These are phyloP conservation scores for Aspergillus haitiensis DNA, from an alignment of 495 filamentous ascomycete genomes.

Conservation along the genomic window DNA sequence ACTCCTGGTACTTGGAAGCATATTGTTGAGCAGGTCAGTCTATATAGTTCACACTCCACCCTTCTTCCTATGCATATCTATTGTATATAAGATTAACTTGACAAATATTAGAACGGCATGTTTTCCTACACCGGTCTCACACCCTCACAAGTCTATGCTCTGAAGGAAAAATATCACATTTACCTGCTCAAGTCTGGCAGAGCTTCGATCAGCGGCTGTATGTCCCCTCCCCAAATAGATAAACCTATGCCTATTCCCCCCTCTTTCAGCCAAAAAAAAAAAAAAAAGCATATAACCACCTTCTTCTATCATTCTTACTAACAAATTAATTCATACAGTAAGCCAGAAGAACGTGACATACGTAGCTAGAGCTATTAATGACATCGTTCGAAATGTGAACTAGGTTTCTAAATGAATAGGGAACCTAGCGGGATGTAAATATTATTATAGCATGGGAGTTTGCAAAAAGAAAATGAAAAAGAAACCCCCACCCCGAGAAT, in stretches of 20 bases:
- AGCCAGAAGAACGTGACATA: constrained; percentile 51
- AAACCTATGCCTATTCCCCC: neutral
- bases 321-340: constrained; percentile 40
- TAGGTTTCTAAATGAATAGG: constrained; percentile 18
- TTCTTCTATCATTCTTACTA: neutral
- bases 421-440: no score
- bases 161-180: constrained; percentile 52
- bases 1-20: constrained; percentile 54
- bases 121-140: constrained; percentile 54
- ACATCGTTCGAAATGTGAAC: constrained; percentile 46
- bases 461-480: no score
- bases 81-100: constrained; percentile 2
- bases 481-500: no score
- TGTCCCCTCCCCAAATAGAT: constrained; percentile 17
- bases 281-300: no score
- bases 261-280: no score
- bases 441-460: no score
- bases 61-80: neutral
- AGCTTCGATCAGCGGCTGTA: constrained; percentile 51
- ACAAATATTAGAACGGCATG: constrained; percentile 47
- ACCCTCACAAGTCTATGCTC: constrained; percentile 43
- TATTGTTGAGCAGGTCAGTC: constrained; percentile 46
- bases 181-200: constrained; percentile 51
- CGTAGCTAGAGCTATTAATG: constrained; percentile 49
- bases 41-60: neutral